Conservation (phyloP, 2,329 filamentous ascomycete species). For the Aspergillus neotritici region DNA sequence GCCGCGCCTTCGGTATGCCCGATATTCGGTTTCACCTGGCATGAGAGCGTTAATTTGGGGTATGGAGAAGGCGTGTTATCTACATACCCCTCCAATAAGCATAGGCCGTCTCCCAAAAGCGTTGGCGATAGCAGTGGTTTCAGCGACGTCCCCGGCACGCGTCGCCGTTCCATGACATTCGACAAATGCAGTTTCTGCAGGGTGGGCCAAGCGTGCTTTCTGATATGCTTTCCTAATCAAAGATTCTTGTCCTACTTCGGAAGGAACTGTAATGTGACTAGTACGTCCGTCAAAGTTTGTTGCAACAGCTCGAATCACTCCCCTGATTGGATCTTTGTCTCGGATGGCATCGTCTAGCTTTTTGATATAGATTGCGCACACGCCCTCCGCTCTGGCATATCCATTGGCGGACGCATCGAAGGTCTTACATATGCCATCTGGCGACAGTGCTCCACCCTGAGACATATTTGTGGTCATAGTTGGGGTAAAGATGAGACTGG, state of each 20-base stretch:
- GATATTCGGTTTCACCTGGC: too few relatives aligned
- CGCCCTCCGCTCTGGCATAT: constrained; percentile 29
- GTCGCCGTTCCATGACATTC: constrained; percentile 14
- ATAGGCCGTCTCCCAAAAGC: constrained; percentile 8
- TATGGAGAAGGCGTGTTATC: too few relatives aligned
- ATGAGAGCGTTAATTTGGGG: too few relatives aligned
- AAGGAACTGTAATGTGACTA: neutral
- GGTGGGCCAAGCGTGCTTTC: constrained; percentile 1
- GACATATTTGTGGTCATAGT: constrained; percentile 23
- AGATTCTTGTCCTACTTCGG: constrained; percentile 2
- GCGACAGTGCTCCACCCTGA: constrained; percentile 31
- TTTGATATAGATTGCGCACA: constrained; percentile 30
- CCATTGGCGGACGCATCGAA: constrained; percentile 29
- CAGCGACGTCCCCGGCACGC: constrained; percentile 3
- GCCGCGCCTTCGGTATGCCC: constrained; percentile 50
- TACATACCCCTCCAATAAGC: constrained; percentile 13
- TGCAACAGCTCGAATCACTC: constrained; percentile 22
- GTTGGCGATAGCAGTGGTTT: constrained; percentile 4
- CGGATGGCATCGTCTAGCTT: constrained; percentile 21
- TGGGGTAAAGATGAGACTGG: constrained; percentile 31
- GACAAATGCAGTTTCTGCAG: constrained; percentile 8
- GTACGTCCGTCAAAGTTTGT: constrained; percentile 22
- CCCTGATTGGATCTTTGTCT: constrained; percentile 27
- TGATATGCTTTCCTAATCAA: constrained; percentile 7
- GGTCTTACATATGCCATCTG: constrained; percentile 21